Base-by-base conservation (phyloP, 352 stramenopile genomes). In the Globisporangium alternatum region DNA sequence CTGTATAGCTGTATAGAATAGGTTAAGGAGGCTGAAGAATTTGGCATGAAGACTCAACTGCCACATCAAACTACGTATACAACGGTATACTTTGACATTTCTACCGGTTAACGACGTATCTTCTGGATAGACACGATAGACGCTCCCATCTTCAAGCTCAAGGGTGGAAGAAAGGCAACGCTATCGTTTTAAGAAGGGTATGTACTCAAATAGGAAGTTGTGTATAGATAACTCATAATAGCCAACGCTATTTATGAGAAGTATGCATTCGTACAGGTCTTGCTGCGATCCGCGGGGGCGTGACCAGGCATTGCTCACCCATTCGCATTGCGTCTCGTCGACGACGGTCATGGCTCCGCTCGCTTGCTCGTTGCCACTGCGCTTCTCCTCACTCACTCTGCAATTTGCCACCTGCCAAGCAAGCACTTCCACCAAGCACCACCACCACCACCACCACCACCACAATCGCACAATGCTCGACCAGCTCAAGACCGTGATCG, bases 401-500 rank as follows among this genome's bases (percentile, higher is more conserved):
- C 65, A 85, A 82, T 75, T 81, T 73, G 17, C 73, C 45, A 47
- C 13, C 45, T 12, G 2, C 30, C 12, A 5, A 22, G 7, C 39
- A 47, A 10, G 22, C n/a, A 8, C 5, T 21, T 19, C n/a, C 30
- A 52, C 5, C 62, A 45, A 49, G 8, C 17, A 22, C 17, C 45
- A 45, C 8, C 44, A 17, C 19, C 15, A 37, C 8, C 41, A 55
- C 55, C 31, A 30, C 15, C n/a, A 66, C 10, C n/a, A 28, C 25
- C 33, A 12, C 8, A 39, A 39, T 12, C 33, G 33, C 33, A 39
- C 33, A 39, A 91, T 91, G 82, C 70, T 91, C 63, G 78, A 91
- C 71, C 78, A 89, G 65, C 70, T 91, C 67, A 91, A 91, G 77
- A 78, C 75, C 70, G 78, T 86, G 41, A 70, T 91, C 47, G 49